Base-by-base conservation (phyloP, 2,329 filamentous ascomycete genomes). In the Cladosporium colombiae region DNA sequence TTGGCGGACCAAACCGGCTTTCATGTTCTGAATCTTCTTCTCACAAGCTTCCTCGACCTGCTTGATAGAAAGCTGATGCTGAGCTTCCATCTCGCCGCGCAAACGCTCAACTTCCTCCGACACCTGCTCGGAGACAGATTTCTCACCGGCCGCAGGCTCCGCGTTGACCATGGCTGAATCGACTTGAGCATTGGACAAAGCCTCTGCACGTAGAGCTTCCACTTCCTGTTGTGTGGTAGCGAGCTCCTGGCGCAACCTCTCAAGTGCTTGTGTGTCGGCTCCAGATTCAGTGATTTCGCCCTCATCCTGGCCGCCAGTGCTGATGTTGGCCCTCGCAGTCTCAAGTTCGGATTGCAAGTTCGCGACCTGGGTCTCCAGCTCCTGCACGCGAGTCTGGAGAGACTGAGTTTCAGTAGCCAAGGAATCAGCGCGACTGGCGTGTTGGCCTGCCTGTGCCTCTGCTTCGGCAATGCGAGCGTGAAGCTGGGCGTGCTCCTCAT, bases 21-120 rank as follows among this genome's bases (percentile, higher is more conserved):
- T 90, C 89, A 92, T 90, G 74, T 85, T 86, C 52, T 91, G 86
- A 1, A 88, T 88, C 53, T 88, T 84, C 62, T 84, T 81, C 72
- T 84, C 80, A 65, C 82, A 73, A 62, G 82, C 78, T 29, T 81
- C 76, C 62, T 86, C 83, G 35, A 83, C 76, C 60, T 85, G 80
- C 10, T 78, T 73, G 65, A 76, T 74, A 23, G 80, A 73, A 13
- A 78, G 72, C 29, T 72, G 68, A 53, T 78, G 74, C 66, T 77
- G 76, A 50, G 71, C 64, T 40, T 81, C 76, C 56, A 80, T 70
- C 35, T 79, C 75, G 1, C 72, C 73, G 23, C 76, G 77, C 25
- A 79, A 71, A 29, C 72, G 68, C 18, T 73, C 74, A 21, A 82
- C 74, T 61, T 83, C 78, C 52, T 81, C 78, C 59, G 75, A 70